Evolutionary conservation across 108 stramenopile genomes (phyloP), one percentile per base, ranked within the genome.

Genomic region (Fragilaria crotonensis): DNA sequence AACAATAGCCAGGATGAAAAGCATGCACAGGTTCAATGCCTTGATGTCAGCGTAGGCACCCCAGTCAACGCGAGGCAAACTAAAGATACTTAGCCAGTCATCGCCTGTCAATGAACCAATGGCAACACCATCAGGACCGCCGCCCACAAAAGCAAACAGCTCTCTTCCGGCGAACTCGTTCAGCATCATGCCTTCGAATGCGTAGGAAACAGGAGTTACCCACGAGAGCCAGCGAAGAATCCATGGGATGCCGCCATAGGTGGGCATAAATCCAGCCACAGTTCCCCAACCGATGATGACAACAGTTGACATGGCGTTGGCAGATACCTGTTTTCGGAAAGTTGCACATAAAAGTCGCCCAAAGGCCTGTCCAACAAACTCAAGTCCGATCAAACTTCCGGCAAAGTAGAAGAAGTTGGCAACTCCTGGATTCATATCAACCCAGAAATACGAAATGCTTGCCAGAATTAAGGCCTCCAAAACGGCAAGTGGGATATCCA

Each of bases 381-480:
- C 73, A 19, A 75, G 54, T 0, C 52, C 73, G 22, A 75, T 66
- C 18, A 75, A 62, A 25, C 52, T 58, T n/a, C 68, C 68, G 28
- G 70, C 63, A 44, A 75, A 75, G 27, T 49, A 56, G 21, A 75
- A 70, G 44, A 70, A 75, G 31, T 60, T 62, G 52, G 30, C 31
- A 2, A 63, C 62, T 21, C 67, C 72, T 17, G 63, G 48, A 22
- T 44, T 57, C 68, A 75, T 64, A 4, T 52, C 68, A 23, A 75
- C 73, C 73, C 73, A 75, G n/a, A 33, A 75, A 46, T 75, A 75
- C 1, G 73, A 75, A 21, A 75, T 65, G 64, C 30, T 21, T 17
- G 73, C 63, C 30, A 75, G 41, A 29, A 75, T 33, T 19, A 44
- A 54, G 1, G 73, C 73, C 33, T 75, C 73, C 17, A 75, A 30